Percentiles rank a stretch among this genome's conserved stretches.
Evolutionary conservation across 371 early-diverging fungal species (phyloP).

Genomic region (Mucor circinelloides): DNA sequence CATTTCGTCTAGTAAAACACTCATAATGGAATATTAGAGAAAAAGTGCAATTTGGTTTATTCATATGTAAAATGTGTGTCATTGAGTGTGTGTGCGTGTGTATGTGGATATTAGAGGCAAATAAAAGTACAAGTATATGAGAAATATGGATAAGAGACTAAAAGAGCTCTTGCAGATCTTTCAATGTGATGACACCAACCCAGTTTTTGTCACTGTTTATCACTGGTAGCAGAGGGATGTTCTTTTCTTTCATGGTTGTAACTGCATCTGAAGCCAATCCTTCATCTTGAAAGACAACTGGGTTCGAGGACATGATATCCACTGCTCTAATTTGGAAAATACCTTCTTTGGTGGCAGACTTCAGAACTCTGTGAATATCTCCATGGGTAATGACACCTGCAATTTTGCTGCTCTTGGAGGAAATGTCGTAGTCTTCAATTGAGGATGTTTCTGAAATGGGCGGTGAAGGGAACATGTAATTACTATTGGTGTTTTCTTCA

Average conservation of each 20-base stretch:
- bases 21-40: not conserved
- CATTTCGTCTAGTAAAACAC: no score
- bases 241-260: constrained; percentile 29
- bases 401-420: constrained; percentile 10
- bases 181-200: constrained; percentile 45
- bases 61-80: not conserved
- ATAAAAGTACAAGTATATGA: constrained; percentile 12
- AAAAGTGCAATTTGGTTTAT: not conserved
- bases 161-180: constrained; percentile 51
- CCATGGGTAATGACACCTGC: constrained; percentile 49
- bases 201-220: constrained; percentile 29
- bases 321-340: constrained; percentile 44
- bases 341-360: constrained; percentile 32
- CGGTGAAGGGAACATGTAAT: constrained; percentile 24
- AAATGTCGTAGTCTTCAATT: constrained; percentile 13
- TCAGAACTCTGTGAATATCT: constrained; percentile 41
- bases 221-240: constrained; percentile 44
- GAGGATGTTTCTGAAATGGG: constrained; percentile 32
- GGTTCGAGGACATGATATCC: constrained; percentile 44
- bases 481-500: not conserved
- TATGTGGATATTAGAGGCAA: not conserved
- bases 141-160: not conserved
- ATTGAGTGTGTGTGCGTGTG: not conserved
- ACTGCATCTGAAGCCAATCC: constrained; percentile 45
- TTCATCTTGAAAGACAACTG: constrained; percentile 30